Percentiles rank a stretch among this genome's conserved stretches.
phyloP scores from a whole-genome alignment of 345 rosid genomes.

The Salix dunnii region DNA sequence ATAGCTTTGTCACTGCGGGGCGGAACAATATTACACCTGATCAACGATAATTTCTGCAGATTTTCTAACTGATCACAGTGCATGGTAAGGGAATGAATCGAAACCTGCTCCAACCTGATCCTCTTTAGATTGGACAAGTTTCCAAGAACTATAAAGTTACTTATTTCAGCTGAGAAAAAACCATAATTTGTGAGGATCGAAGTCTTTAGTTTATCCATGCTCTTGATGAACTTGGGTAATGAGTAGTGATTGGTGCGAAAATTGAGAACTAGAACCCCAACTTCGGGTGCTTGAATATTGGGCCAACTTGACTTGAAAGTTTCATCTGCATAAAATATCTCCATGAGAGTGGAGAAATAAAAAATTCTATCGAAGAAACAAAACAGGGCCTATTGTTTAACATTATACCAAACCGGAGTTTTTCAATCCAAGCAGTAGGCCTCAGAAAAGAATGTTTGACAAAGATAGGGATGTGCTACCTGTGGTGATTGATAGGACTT shows the following conservation, averaged over 20 bases:
- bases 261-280: constrained; percentile 32
- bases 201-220: constrained; percentile 8
- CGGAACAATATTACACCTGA: too few species aligned
- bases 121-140: constrained; percentile 4
- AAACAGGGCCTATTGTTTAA: too few species aligned
- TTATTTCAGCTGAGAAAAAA: constrained; percentile 7
- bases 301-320: constrained; percentile 39
- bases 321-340: constrained; percentile 37
- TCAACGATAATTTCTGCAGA: constrained; percentile 1
- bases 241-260: constrained; percentile 24
- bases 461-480: background rate
- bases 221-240: constrained; percentile 11
- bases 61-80: background rate
- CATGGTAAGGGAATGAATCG: background rate
- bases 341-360: too few species aligned
- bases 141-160: constrained; percentile 8
- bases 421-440: too few species aligned
- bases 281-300: constrained; percentile 19
- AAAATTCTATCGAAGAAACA: too few species aligned
- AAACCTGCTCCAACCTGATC: constrained; percentile 14
- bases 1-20: background rate
- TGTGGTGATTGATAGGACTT: constrained; percentile 10
- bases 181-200: constrained; percentile 11
- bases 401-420: too few species aligned
- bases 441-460: too few species aligned